phyloP scores from a whole-genome alignment of 2,329 filamentous ascomycete genomes.

The Ophiobolus disseminans region DNA sequence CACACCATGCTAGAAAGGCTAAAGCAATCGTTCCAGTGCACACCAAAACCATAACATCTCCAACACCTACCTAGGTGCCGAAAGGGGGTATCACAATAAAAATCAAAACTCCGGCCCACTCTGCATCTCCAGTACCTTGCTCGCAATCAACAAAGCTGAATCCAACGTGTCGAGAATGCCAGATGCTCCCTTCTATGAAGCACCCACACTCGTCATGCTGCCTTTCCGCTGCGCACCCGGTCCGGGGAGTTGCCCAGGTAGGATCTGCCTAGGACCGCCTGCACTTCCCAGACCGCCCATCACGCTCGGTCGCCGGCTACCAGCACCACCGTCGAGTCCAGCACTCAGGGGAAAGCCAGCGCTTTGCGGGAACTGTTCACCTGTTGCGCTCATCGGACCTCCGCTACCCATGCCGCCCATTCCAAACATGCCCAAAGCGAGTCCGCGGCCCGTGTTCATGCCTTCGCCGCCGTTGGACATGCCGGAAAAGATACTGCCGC shows the following conservation, averaged over 20 bases:
- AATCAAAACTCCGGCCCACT: background rate
- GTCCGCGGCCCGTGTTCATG: slow-evolving; percentile 28
- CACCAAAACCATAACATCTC: too few relatives aligned
- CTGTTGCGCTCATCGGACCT: slow-evolving; percentile 36
- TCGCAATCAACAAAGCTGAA: too few relatives aligned
- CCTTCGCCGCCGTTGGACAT: slow-evolving; percentile 30
- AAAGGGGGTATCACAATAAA: background rate
- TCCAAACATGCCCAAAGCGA: slow-evolving; percentile 39
- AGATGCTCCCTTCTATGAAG: slow-evolving; percentile 7
- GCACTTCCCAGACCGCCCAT: slow-evolving; percentile 29
- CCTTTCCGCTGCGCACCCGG: slow-evolving; percentile 41
- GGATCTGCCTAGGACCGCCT: slow-evolving; percentile 44
- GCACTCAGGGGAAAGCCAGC: slow-evolving; percentile 41
- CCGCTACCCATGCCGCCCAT: slow-evolving; percentile 19
- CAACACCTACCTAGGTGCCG: background rate
- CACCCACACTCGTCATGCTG: slow-evolving; percentile 38
- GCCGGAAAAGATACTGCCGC: slow-evolving; percentile 30
- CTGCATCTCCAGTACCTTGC: too few relatives aligned
- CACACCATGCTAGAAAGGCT: too few relatives aligned
- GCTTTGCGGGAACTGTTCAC: slow-evolving; percentile 41
- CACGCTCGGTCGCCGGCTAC: slow-evolving; percentile 39
- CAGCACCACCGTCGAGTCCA: slow-evolving; percentile 34
- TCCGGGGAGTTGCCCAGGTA: slow-evolving; percentile 47
- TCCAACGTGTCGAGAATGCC: too few relatives aligned
- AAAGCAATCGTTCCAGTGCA: too few relatives aligned